Evolutionary conservation across 192 early-diverging fungal genomes (phyloP), one percentile per base, ranked within the genome.

Genomic region (Chytriomyces sp.): DNA sequence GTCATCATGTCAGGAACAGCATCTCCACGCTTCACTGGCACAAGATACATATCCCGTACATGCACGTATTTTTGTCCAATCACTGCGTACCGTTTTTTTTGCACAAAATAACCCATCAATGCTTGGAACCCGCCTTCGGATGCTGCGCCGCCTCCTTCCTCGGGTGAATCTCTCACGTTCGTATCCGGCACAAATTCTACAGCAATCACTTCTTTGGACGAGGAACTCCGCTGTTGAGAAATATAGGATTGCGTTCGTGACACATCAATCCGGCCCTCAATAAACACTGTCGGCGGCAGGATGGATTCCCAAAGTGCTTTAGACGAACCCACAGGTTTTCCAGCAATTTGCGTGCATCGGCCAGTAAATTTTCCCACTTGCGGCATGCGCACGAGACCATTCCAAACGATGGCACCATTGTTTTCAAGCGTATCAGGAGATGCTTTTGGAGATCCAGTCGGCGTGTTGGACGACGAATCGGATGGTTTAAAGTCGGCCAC

Each of bases 11-110:
- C 66, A 7, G 92, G 92, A 11, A 93, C 68, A 44, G 81, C 64
- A 6, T 89, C 88, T 7, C 82, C 82, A 16, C 79, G 76, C 43
- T 71, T 75, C 7, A 94, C 68, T 45, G 93, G 92, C 6, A 93
- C 79, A 45, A 94, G 35, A 75, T 94, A 94, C 88, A 94, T 88
- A 62, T 94, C 93, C 77, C 92, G 93, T 23, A 93, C 87, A 49
- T 76, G 83, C 13, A 88, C 82, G 43, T 87, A 89, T 62, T 84
- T 83, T 49, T 90, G 84, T n/a, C 86, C 90, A 9, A 94, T 85
- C 0, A 93, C 92, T 5, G 91, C 93, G 77, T 85, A 88, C n/a
- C 92, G 83, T 13, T 81, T 61, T 61, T 87, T 83, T 11, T 79
- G 79, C n/a, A 83, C 71, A 65, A 94, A 91, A 74, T 93, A 92